Evolutionary conservation across 805 yeast species (phyloP).

Genomic region (Lipomyces kockii): DNA sequence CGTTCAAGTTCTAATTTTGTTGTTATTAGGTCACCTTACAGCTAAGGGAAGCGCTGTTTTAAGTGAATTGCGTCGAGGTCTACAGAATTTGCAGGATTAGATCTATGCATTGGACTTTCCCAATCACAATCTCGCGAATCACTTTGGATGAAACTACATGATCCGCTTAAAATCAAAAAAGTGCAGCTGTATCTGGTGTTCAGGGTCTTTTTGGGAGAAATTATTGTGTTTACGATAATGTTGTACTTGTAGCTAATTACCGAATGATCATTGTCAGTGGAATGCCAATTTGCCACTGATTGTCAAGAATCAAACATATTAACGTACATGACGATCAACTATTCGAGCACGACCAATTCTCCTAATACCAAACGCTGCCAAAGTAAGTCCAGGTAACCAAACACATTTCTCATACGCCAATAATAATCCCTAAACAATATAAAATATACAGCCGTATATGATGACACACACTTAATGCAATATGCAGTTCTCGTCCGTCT

Average conservation of each 20-base stretch:
- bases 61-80: constrained; percentile 28
- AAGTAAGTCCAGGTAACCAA: background rate
- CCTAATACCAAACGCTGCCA: background rate
- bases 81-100: constrained; percentile 21
- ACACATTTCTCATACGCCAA: background rate
- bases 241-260: background rate
- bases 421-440: background rate
- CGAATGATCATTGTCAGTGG: background rate
- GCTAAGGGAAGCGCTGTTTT: constrained; percentile 28
- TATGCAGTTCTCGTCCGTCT: background rate
- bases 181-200: background rate
- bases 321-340: background rate
- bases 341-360: background rate
- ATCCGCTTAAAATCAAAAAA: background rate
- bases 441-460: background rate
- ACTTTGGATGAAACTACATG: background rate
- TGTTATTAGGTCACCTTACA: constrained; percentile 24
- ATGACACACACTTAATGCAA: background rate
- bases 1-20: background rate
- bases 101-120: background rate
- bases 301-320: background rate
- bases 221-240: background rate
- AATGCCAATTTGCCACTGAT: background rate
- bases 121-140: background rate
- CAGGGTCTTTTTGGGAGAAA: background rate